Base-by-base conservation (phyloP, 108 stramenopile species). In the Halocafeteria seosinensis region DNA sequence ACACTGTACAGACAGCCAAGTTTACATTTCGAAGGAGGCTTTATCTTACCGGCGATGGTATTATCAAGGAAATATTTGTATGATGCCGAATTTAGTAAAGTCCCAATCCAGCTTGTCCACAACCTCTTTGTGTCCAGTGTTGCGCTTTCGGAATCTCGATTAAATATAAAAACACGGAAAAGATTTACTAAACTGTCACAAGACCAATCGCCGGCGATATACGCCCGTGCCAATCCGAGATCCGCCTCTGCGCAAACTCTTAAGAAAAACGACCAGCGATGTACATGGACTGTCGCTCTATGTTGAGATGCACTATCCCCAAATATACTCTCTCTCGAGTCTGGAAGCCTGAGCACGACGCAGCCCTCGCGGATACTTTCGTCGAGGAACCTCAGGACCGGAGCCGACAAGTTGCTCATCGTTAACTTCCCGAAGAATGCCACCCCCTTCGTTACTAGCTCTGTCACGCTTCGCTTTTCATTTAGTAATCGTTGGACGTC, bases 21-120 rank as follows among this genome's bases (percentile, higher is more conserved):
- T 21, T 47, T 47, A 47, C 21, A n/a, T 47, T n/a, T n/a, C n/a
- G n/a, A n/a, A n/a, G n/a, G n/a, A n/a, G n/a, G n/a, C n/a, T n/a
- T n/a, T n/a, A n/a, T n/a, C n/a, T n/a, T n/a, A n/a, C n/a, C 62
- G 3, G 68, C 52, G 37, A 67, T 30, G n/a, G 83, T 89, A 67
- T 95, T 95, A 70, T 92, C 91, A 87, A 91, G 88, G 25, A 79
- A 76, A 13, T 91, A 70, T 50, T 75, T 75, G 78, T 87, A 90
- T n/a, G 86, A 76, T 36, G 89, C 50, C 70, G 77, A 89, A 72
- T 90, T 89, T 50, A 87, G 26, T 23, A 83, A 57, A 9, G 85
- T 85, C 23, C 91, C 91, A 34, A 90, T 69, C 73, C 84, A 82
- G 38, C 84, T 78, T 27, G 90, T 75, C 33, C 87, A 72, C 24